Conservation (phyloP, 257 asterid genomes). For the Fraxinus cuspidata region DNA sequence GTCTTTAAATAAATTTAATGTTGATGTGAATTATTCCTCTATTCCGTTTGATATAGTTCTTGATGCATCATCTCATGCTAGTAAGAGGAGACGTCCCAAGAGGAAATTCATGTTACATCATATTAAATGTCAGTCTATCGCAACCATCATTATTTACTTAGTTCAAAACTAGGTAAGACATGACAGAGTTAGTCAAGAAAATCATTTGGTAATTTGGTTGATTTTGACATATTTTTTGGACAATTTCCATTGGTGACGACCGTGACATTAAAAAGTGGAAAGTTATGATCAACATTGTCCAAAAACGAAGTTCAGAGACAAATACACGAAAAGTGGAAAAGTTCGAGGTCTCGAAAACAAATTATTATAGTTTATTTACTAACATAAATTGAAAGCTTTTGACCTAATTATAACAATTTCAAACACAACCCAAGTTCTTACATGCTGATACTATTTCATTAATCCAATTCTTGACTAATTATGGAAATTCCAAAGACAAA, state of each 20-base stretch:
- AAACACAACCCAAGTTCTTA: too few relatives aligned
- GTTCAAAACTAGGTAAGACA: neutral
- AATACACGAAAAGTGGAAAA: neutral
- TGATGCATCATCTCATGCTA: neutral
- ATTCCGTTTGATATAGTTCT: neutral
- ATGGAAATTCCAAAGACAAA: neutral
- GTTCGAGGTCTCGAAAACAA: neutral
- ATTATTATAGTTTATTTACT: neutral
- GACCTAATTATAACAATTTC: neutral
- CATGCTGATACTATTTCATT: neutral
- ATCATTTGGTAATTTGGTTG: neutral
- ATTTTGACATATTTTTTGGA: neutral
- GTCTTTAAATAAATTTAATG: too few relatives aligned
- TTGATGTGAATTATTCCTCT: neutral
- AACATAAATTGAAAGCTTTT: neutral
- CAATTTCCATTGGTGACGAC: neutral
- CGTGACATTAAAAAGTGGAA: neutral
- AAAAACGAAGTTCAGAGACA: too few relatives aligned
- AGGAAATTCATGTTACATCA: neutral
- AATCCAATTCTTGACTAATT: neutral
- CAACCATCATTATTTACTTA: neutral
- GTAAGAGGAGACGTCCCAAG: neutral
- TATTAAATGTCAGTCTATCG: neutral
- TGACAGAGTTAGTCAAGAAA: neutral
- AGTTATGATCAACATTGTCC: too few relatives aligned